Base-by-base conservation (phyloP, 176 grass and related monocot genomes). In the Tuctoria greenei region DNA sequence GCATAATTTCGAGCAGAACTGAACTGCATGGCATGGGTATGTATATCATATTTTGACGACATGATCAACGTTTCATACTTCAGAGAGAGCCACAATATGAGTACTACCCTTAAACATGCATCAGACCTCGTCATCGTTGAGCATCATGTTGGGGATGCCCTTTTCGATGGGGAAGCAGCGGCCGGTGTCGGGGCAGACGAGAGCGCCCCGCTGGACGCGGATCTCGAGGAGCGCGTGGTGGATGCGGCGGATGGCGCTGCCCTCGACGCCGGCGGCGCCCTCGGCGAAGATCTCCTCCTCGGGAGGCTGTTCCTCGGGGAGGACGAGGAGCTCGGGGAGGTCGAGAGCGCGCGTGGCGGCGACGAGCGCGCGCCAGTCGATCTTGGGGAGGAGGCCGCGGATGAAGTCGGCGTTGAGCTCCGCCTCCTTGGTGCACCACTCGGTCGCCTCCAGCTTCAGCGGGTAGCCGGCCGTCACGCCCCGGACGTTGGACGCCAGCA, bases 71-170 rank as follows among this genome's bases (percentile, higher is more conserved):
- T 63, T 64, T 10, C 60, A 61, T 69, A 75, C 26, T 54, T 69
- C 55, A 80, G 39, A 81, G 71, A 80, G 39, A 81, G 71, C 50
- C 37, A 66, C 35, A 72, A 66, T 66, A 7, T 20, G 47, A 85
- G n/a, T n/a, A n/a, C n/a, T n/a, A n/a, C n/a, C n/a, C n/a, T n/a
- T n/a, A n/a, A n/a, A n/a, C 38, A 9, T 24, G 34, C 20, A 66
- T 77, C 61, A 77, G 75, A 96, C 92, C 93, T 96, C 93, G 66
- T 99, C 95, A 47, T 99, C 91, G 59, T 95, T 84, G 66, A 99
- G 95, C 54, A 99, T 88, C 95, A 99, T 99, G 89, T 99, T 99
- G 63, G 95, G 91, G 71, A 99, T 89, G 69, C 95, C 95, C 89
- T 92, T 99, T 55, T 81, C 83, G 85, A 93, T 93, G 54, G 90